Evolutionary conservation across 495 filamentous ascomycete genomes (phyloP), one percentile per base, ranked within the genome.

Genomic region (Penicillium coffeae): DNA sequence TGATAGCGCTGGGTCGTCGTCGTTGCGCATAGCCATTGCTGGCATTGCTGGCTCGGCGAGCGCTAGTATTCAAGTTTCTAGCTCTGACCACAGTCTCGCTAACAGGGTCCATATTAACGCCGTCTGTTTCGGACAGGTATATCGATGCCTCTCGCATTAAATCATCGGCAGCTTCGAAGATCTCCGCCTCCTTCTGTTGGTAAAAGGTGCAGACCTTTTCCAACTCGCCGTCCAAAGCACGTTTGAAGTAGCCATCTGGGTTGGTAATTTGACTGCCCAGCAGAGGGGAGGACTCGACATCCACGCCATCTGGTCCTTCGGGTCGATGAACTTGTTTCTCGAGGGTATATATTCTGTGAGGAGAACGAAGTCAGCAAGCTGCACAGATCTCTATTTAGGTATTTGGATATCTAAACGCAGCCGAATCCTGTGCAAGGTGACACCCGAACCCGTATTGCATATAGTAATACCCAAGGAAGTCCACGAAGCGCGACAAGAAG

Each of bases 151-250:
- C 93, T 18, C 72, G 79, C 48, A 90, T 60, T 7, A 96, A 69
- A 18, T 84, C 74, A n/a, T 86, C 81, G 2, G 92, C 84, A 53
- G 93, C 89, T 36, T 84, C 81, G 44, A 85, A 82, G 39, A 97
- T 82, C 59, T 96, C 90, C 8, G 76, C 68, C 68, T 98, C 89
- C 62, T 97, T 97, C 40, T 86, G 68, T 47, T 80, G 79, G 68
- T 89, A 97, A 68, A 97, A 98, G 1, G 84, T 86, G 60, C 81
- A 87, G 45, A 97, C 86, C 73, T 96, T 97, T 65, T 96, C 90
- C 45, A 98, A 69, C 63, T 97, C 93, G 2, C 83, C 75, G 66
- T 97, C 93, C 8, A 98, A 77, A 21, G 89, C 85, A 45, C 83
- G 81, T 41, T 73, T 74, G 58, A 96, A 98, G 47, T 89, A 71